phyloP scores from a whole-genome alignment of 805 yeast genomes.

The Wickerhamomyces bovis region DNA sequence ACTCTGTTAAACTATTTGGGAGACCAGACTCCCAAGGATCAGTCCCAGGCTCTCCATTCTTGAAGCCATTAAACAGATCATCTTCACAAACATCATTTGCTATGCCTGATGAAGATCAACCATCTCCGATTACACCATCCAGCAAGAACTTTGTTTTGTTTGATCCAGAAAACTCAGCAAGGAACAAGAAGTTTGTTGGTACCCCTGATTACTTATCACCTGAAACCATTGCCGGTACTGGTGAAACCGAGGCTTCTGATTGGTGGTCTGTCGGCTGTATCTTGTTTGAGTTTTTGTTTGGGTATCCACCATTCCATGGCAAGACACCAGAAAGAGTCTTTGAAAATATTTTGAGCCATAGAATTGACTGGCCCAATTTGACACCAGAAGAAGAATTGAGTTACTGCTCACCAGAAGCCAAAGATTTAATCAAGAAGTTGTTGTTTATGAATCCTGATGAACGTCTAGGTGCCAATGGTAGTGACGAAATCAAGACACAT shows the following conservation, averaged over 20 bases:
- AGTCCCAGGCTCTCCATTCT: slow-evolving; percentile 38
- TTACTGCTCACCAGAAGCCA: slow-evolving; percentile 59
- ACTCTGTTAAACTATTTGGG: background rate
- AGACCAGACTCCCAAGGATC: slow-evolving; percentile 15
- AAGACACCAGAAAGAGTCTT: slow-evolving; percentile 75
- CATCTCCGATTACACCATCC: slow-evolving; percentile 6
- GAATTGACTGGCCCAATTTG: slow-evolving; percentile 80
- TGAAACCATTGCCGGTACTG: slow-evolving; percentile 81
- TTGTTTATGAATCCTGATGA: slow-evolving; percentile 56
- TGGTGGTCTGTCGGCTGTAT: slow-evolving; percentile 99
- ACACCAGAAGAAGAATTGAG: slow-evolving; percentile 46
- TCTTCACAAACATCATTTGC: slow-evolving; percentile 55
- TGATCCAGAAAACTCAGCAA: slow-evolving; percentile 59
- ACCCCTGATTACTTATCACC: slow-evolving; percentile 98
- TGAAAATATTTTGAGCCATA: slow-evolving; percentile 66
- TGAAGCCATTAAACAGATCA: slow-evolving; percentile 43
- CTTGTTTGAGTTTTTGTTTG: slow-evolving; percentile 83
- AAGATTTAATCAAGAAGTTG: slow-evolving; percentile 61
- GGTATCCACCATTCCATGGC: slow-evolving; percentile 93
- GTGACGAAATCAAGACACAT: slow-evolving; percentile 72
- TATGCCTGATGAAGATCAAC: slow-evolving; percentile 42
- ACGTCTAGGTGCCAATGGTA: slow-evolving; percentile 76
- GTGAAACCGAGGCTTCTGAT: slow-evolving; percentile 79
- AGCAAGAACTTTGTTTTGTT: slow-evolving; percentile 51
- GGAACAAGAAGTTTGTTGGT: slow-evolving; percentile 73